Evolutionary conservation across 768 basidiomycete species (phyloP).

Genomic region (Macrolepiota albuminosa): DNA sequence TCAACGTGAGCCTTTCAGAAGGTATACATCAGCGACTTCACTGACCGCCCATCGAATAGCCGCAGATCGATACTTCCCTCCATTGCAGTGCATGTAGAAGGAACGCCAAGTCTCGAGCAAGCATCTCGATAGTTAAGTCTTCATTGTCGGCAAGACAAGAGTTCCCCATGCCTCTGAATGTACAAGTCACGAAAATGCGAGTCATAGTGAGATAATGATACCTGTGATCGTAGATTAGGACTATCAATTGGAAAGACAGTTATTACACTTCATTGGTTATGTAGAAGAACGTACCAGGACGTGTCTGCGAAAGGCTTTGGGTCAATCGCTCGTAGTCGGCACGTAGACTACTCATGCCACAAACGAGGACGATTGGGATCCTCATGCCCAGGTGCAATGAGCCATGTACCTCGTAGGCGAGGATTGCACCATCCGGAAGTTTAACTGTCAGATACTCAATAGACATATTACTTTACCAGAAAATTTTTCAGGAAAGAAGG

Average conservation of each 20-base stretch:
- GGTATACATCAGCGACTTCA: not conserved
- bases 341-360: constrained; percentile 34
- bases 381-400: constrained; percentile 24
- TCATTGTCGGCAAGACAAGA: constrained; percentile 34
- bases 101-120: constrained; percentile 39
- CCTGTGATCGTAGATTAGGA: constrained; percentile 42
- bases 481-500: not conserved
- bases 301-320: constrained; percentile 26
- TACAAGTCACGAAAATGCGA: not conserved
- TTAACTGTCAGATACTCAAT: constrained; percentile 20
- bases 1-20: not conserved
- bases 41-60: constrained; percentile 51
- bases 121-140: constrained; percentile 35
- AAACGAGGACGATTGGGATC: constrained; percentile 37
- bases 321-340: constrained; percentile 36
- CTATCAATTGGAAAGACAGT: constrained; percentile 17
- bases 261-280: not conserved
- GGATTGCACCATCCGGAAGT: constrained; percentile 38
- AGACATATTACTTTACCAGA: constrained; percentile 14
- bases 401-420: constrained; percentile 42
- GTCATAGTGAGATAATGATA: constrained; percentile 1
- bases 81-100: constrained; percentile 35
- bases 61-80: constrained; percentile 39
- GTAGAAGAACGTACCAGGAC: constrained; percentile 29
- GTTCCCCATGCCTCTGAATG: constrained; percentile 39